Conservation (phyloP, 208 protist genomes). For the Naegleria gruberi region DNA sequence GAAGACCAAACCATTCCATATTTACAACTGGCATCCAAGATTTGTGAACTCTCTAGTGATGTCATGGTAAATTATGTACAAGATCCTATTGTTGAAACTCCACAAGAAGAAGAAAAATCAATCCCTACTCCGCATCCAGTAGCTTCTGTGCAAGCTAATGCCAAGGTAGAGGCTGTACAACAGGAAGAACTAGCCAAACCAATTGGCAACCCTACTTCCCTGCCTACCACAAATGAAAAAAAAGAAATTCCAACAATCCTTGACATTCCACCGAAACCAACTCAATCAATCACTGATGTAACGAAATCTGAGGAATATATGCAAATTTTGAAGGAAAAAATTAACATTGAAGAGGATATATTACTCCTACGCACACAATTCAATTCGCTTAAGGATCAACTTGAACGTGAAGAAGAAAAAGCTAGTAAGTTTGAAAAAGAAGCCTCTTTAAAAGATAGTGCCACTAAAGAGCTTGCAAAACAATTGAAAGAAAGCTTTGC, state of each 20-base stretch:
- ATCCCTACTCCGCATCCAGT: background rate
- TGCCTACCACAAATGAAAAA: background rate
- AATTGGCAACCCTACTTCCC: no score
- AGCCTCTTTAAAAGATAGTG: background rate
- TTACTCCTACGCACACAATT: background rate
- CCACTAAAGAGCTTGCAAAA: background rate
- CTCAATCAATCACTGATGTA: background rate
- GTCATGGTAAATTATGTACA: background rate
- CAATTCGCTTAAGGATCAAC: background rate
- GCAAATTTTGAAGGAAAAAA: background rate
- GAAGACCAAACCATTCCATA: background rate
- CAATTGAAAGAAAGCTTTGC: background rate
- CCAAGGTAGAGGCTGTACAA: no score
- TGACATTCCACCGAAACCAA: background rate
- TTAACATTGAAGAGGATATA: background rate
- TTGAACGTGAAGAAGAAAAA: background rate
- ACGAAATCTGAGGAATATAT: background rate
- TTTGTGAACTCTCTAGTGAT: background rate
- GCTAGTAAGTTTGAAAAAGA: background rate
- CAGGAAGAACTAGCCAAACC: no score
- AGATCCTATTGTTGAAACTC: background rate
- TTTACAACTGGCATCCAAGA: background rate
- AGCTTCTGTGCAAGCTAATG: no score
- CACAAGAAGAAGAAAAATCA: background rate
- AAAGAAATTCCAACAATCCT: background rate